These are phyloP conservation scores for Cystobasidium tubakii DNA, from an alignment of 768 basidiomycete species.

Conservation along the genomic window DNA sequence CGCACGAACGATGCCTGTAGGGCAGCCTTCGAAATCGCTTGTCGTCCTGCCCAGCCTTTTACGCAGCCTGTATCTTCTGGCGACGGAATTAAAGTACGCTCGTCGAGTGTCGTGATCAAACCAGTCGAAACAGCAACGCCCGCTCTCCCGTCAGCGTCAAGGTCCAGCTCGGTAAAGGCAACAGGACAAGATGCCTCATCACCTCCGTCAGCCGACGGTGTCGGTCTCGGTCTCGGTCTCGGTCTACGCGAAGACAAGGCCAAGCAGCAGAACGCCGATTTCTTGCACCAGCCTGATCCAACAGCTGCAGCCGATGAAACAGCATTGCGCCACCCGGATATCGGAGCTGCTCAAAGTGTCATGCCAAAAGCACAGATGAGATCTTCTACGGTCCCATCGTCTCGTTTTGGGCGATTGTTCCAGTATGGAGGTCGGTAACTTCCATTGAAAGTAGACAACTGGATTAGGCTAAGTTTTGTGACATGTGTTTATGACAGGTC, in stretches of 20 bases:
- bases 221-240: no score
- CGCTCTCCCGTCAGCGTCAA: no score
- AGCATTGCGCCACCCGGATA: neutral
- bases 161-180: no score
- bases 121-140: no score
- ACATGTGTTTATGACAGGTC: conserved; percentile 57
- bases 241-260: no score
- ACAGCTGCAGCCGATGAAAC: neutral
- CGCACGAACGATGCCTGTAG: neutral
- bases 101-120: no score
- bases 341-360: neutral
- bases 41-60: neutral
- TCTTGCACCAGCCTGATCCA: no score
- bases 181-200: no score
- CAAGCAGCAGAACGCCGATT: no score
- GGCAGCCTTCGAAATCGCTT: neutral
- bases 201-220: no score
- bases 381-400: conserved; percentile 26
- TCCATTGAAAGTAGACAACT: neutral
- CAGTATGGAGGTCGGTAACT: conserved; percentile 35
- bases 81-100: neutral
- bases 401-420: conserved; percentile 29
- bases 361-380: neutral
- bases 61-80: neutral
- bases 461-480: neutral